Evolutionary conservation across 2,329 filamentous ascomycete species (phyloP), one percentile per base, ranked within the genome.

Genomic region (Colletotrichum tamarilloi): DNA sequence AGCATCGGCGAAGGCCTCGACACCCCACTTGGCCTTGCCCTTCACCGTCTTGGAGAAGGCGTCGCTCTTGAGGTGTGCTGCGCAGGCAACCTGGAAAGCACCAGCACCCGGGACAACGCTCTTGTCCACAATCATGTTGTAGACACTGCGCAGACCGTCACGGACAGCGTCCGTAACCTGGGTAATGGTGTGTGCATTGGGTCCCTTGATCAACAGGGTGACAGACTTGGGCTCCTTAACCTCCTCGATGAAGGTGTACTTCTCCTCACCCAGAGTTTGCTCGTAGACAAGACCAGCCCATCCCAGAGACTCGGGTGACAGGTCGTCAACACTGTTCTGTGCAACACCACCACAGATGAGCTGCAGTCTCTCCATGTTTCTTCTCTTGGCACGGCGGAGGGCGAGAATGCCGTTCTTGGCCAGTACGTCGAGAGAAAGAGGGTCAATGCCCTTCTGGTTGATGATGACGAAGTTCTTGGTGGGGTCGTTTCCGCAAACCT

Each of bases 361-460:
- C 85, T 99, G 97, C 77, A 99, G 87, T 79, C 97, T 92, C 88
- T 99, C 97, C 97, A 99, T 99, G 87, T 99, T 99, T 82, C 97
- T 93, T 84, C 97, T 91, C 92, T 99, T 99, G 53, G 97, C 97
- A 82, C 97, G 91, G 79, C 97, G 92, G 75, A 99, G 90, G 66
- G 97, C 97, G 76, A 98, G 91, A 79, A 99, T 99, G 77, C 95
- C 95, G 82, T 99, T 98, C 91, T 99, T 99, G 76, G 97, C 95
- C 72, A 99, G 87, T 14, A 99, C 95, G 79, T 99, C 97, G 77
- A 99, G 89, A 67, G 95, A 98, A 75, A 99, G 88, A 26, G 97
- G 97, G 82, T 99, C 97, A 78, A 99, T 99, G 75, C 97, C 97
- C 89, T 99, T 99, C 85, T 99, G 97, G 88, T 99, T 99, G 85